These are phyloP conservation scores for Grosmannia huntii DNA, from an alignment of 2,329 filamentous ascomycete species.

Conservation along the genomic window DNA sequence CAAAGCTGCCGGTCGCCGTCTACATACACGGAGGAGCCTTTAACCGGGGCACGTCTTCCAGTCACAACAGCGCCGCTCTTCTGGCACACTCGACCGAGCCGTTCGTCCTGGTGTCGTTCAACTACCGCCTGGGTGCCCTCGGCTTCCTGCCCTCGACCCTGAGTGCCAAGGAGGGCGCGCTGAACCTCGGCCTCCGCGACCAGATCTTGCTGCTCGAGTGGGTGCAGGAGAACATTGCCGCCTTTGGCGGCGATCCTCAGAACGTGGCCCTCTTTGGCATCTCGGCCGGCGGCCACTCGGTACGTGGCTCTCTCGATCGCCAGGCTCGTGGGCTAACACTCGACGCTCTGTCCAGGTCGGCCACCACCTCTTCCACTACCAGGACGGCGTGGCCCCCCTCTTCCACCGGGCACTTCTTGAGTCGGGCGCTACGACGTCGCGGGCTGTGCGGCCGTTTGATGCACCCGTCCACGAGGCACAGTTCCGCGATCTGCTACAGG, in stretches of 20 bases:
- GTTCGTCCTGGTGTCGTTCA: constrained; percentile 3
- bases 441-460: constrained; percentile 25
- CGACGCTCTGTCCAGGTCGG: constrained; percentile 28
- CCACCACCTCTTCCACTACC: constrained; percentile 35
- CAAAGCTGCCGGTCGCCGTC: constrained; percentile 34
- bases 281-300: constrained; percentile 39
- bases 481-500: constrained; percentile 31
- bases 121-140: constrained; percentile 40
- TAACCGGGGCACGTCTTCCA: neutral
- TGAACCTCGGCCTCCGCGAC: constrained; percentile 42
- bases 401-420: constrained; percentile 26
- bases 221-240: constrained; percentile 39
- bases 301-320: constrained; percentile 9
- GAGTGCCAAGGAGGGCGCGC: constrained; percentile 14
- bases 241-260: constrained; percentile 37
- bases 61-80: neutral
- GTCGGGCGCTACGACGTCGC: constrained; percentile 25
- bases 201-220: constrained; percentile 37
- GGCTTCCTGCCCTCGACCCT: constrained; percentile 45
- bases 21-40: constrained; percentile 40
- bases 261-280: constrained; percentile 36
- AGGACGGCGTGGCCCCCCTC: constrained; percentile 22
- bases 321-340: neutral
- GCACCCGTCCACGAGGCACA: constrained; percentile 38
- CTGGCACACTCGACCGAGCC: neutral